A percentile compares a stretch with the other conserved stretches of the same genome.
phyloP scores from a whole-genome alignment of 169 alveolate genomes.

The Cryptosporidium sp. region DNA sequence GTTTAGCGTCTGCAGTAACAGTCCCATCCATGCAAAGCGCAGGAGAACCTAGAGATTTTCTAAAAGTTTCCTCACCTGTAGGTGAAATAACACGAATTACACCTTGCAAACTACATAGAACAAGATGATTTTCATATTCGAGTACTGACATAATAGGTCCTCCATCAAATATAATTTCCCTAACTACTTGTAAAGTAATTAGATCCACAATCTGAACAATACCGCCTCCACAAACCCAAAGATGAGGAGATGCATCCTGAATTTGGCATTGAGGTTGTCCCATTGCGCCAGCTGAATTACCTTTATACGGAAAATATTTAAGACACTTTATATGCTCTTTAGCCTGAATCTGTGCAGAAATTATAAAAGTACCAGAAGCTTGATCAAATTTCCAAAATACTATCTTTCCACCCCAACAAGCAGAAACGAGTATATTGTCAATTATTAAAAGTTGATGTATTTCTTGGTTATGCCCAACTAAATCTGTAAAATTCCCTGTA shows the following conservation, averaged over 20 bases:
- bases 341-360: conserved; percentile 69
- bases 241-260: conserved; percentile 66
- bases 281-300: not conserved
- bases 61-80: conserved; percentile 70
- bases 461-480: conserved; percentile 68
- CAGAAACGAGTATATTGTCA: conserved; percentile 64
- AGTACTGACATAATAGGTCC: conserved; percentile 75
- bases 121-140: conserved; percentile 73
- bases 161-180: conserved; percentile 68
- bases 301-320: conserved; percentile 62
- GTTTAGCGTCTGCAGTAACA: conserved; percentile 61
- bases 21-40: conserved; percentile 74
- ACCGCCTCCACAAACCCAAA: conserved; percentile 75
- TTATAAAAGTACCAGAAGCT: conserved; percentile 19
- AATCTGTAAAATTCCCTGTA: conserved; percentile 58
- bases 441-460: conserved; percentile 73
- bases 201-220: conserved; percentile 63
- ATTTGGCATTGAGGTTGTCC: conserved; percentile 15
- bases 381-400: conserved; percentile 72
- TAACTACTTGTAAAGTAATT: conserved; percentile 58
- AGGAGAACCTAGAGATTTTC: conserved; percentile 74
- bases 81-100: conserved; percentile 63
- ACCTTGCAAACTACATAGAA: conserved; percentile 71
- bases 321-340: conserved; percentile 69
- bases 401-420: conserved; percentile 76